Evolutionary conservation across 2,329 filamentous ascomycete species (phyloP), one percentile per base, ranked within the genome.

Genomic region (Paracorniculantispora psalliotae): DNA sequence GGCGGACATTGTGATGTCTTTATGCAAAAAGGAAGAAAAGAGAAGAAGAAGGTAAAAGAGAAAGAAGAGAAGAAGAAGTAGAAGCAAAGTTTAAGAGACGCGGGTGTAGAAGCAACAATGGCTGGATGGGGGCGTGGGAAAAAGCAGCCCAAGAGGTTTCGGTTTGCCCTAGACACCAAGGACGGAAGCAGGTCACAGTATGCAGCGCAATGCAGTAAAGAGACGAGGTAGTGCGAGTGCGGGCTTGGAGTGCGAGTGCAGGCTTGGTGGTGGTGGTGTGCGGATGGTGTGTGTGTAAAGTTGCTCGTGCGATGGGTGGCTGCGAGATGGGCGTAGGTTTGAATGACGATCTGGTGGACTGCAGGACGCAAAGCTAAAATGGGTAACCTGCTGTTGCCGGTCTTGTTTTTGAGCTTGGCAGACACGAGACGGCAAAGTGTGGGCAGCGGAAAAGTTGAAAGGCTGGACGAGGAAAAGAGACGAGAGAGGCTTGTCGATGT

Each of bases 341-440:
- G 43, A 33, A 57, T 57, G 54, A 57, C 54, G 54, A 37, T 33
- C 49, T 15, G 12, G 47, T 35, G 47, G 33, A 37, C 10, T 43
- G 47, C 47, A 57, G 55, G 25, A n/a, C 33, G 21, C 26, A 57
- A 50, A 57, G 54, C 46, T 50, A 49, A 57, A 57, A 26, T 30
- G 37, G n/a, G 55, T 19, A 8, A n/a, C 9, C 4, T 50, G n/a
- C 43, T 43, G 12, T 43, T 43, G 17, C 7, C n/a, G n/a, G 7
- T 37, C 3, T 21, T 41, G 41, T 43, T 21, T 57, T 30, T 48
- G 33, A 39, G 41, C 46, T 43, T 28, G 46, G 54, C 35, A 49
- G 54, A 57, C 54, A 57, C 44, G 46, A 49, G 54, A 49, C 33
- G 44, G 53, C 12, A 49, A 35, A 35, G 25, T 41, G 55, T 57